Base-by-base conservation (phyloP, 2,329 filamentous ascomycete genomes). In the Hypoxylon sp. region DNA sequence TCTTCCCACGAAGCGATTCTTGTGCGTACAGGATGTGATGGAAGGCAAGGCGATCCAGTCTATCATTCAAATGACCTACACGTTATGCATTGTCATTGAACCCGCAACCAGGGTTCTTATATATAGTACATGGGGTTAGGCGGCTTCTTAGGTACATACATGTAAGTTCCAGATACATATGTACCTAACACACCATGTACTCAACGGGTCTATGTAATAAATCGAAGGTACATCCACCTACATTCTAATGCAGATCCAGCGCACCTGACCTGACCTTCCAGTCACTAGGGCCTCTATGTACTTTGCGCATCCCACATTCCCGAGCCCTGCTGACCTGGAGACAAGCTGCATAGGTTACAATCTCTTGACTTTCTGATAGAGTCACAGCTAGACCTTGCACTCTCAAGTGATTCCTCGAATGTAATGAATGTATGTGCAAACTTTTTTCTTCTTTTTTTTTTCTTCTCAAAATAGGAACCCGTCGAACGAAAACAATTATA, bases 231-330 rank as follows among this genome's bases (percentile, higher is more conserved):
- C n/a, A n/a, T n/a, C n/a, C n/a, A n/a, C n/a, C n/a, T n/a, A n/a
- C n/a, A n/a, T n/a, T 22, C 57, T 48, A 57, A 48, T 55, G 53
- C 49, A 54, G 52, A 62, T 62, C 63, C 30, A n/a, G n/a, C n/a
- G n/a, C n/a, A n/a, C 58, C 63, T n/a, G n/a, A 66, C 63, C 58
- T 66, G 63, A 66, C 63, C 63, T 52, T 48, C n/a, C n/a, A n/a
- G 40, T 14, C 44, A 44, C 50, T 44, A 24, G 40, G 30, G 30
- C 30, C 52, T 28, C 26, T 56, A n/a, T n/a, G n/a, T n/a, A n/a
- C 28, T 51, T 22, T 32, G n/a, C 51, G 18, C 46, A 61, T 61
- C 52, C 52, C 59, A 48, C 56, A 57, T 63, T 48, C 14, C 45
- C 24, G 20, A 26, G 36, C 53, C 53, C 62, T 50, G 53, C 52